These are phyloP conservation scores for Cyanodermella asteris DNA, from an alignment of 2,329 filamentous ascomycete species.

Conservation along the genomic window DNA sequence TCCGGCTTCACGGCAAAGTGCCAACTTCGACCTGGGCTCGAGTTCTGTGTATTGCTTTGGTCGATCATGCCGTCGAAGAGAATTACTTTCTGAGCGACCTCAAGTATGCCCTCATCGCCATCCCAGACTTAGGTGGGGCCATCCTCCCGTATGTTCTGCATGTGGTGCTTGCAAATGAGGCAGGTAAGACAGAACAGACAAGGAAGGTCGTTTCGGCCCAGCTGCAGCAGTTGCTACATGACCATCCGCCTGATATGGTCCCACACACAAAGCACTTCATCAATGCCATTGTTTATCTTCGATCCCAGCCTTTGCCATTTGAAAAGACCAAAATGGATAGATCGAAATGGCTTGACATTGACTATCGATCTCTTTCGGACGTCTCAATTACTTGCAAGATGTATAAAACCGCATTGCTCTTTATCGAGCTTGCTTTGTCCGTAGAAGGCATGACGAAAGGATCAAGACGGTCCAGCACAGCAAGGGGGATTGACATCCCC, in stretches of 20 bases:
- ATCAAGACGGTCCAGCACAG: conserved; percentile 43
- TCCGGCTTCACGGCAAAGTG: conserved; percentile 13
- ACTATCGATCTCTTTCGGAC: conserved; percentile 45
- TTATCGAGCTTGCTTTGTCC: conserved; percentile 51
- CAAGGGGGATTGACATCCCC: conserved; percentile 30
- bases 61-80: conserved; percentile 33
- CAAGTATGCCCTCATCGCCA: conserved; percentile 38
- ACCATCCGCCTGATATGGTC: conserved; percentile 20
- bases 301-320: conserved; percentile 51
- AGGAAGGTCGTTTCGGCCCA: conserved; percentile 44
- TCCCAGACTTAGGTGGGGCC: conserved; percentile 48
- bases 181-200: conserved; percentile 35
- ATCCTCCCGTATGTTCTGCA: conserved; percentile 73
- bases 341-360: conserved; percentile 64
- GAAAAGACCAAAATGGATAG: conserved; percentile 65
- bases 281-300: conserved; percentile 67
- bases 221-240: conserved; percentile 40
- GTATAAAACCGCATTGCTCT: conserved; percentile 66
- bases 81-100: conserved; percentile 51
- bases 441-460: conserved; percentile 30
- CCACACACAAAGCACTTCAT: conserved; percentile 53
- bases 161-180: conserved; percentile 48
- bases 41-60: conserved; percentile 38
- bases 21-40: conserved; percentile 36
- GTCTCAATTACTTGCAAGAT: conserved; percentile 62